Percentiles rank a stretch among this genome's conserved stretches.
Conservation (phyloP, 176 grass and related monocot species). For the Oryza glumipatula region DNA sequence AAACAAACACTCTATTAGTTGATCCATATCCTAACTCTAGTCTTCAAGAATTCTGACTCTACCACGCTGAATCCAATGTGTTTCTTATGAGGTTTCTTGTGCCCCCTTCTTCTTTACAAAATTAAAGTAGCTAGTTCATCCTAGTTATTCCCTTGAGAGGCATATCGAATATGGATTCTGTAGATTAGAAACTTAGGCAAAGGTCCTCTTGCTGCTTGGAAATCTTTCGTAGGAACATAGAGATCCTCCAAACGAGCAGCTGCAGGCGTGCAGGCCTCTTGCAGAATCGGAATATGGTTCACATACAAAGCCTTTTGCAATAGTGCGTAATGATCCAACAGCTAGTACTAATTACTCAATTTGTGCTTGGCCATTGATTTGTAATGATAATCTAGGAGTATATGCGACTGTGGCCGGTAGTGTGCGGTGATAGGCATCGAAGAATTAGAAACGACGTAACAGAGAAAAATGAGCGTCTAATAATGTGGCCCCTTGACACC, state of each 20-base stretch:
- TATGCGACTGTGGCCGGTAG: neutral
- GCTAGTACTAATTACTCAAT: neutral
- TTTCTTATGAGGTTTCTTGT: no score
- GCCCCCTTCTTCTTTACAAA: no score
- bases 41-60: no score
- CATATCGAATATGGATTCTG: neutral
- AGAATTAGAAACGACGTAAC: conserved; percentile 10
- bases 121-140: no score
- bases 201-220: neutral
- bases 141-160: no score
- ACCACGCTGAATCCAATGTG: no score
- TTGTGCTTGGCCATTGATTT: neutral
- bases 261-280: neutral
- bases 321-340: neutral
- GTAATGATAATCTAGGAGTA: neutral
- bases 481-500: neutral
- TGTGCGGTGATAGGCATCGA: neutral
- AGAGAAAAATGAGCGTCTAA: neutral
- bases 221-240: no score
- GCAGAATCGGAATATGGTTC: neutral
- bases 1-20: no score
- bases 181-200: neutral
- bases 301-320: no score
- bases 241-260: no score
- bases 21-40: no score